Evolutionary conservation across 768 basidiomycete species (phyloP).

Genomic region (Termitomyces sp.): DNA sequence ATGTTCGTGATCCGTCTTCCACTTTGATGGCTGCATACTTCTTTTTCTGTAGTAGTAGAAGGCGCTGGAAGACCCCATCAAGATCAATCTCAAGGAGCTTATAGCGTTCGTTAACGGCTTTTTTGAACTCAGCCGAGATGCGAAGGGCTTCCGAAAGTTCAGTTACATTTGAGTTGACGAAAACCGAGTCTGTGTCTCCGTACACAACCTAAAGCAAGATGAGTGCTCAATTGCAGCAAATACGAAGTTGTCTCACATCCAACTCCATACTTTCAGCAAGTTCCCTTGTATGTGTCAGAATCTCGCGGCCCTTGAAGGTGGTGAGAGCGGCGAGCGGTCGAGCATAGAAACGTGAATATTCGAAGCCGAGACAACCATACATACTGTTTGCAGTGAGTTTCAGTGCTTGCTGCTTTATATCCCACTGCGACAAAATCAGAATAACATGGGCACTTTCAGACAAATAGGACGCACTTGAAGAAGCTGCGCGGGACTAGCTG

Average conservation of each 20-base stretch:
- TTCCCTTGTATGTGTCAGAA: constrained; percentile 88
- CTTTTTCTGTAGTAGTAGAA: constrained; percentile 95
- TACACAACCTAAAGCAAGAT: constrained; percentile 77
- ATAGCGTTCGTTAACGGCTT: constrained; percentile 93
- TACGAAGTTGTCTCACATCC: constrained; percentile 55
- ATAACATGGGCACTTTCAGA: background rate
- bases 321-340: constrained; percentile 95
- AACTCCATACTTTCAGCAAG: constrained; percentile 86
- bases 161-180: constrained; percentile 92
- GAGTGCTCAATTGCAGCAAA: background rate
- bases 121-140: constrained; percentile 91
- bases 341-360: constrained; percentile 95
- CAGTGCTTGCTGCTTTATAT: constrained; percentile 94
- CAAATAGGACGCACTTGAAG: constrained; percentile 54
- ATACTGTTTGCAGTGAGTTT: constrained; percentile 99
- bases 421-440: constrained; percentile 51
- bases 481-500: constrained; percentile 63
- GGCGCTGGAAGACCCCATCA: constrained; percentile 88
- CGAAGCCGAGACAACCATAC: constrained; percentile 99
- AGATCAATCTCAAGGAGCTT: constrained; percentile 95
- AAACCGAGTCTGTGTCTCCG: constrained; percentile 98
- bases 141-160: constrained; percentile 85
- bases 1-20: constrained; percentile 72
- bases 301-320: constrained; percentile 97
- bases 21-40: constrained; percentile 98